Evolutionary conservation across 2,329 filamentous ascomycete genomes (phyloP), one percentile per base, ranked within the genome.

Genomic region (Knoxdaviesia capensis): DNA sequence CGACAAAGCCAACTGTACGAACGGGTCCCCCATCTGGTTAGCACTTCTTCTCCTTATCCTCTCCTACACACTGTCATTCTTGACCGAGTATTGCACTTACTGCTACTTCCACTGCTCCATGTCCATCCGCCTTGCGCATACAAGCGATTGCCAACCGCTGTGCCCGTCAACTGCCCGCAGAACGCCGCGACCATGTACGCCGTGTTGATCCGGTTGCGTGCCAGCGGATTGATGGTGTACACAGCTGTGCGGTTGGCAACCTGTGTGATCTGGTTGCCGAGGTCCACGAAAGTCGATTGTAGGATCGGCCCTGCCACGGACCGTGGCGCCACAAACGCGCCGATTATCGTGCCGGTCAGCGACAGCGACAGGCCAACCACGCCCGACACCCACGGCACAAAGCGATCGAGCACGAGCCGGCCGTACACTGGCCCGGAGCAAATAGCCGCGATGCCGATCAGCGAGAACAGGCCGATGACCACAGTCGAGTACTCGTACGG

Each of bases 121-220:
- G 52, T 57, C 68, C 68, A 71, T 0, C 68, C 68, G 1, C 68
- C 67, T 31, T 59, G 50, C 0, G 66, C 66, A 44, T 69, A 71
- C 2, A 71, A 52, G 11, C 61, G 56, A 46, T 70, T 71, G 0
- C 71, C 71, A 5, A 71, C 70, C 1, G 70, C 64, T 0, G 75
- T 78, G 0, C 82, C 82, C 2, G 76, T 77, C 39, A 90, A 50
- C 60, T 90, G 83, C 0, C 83, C 83, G 31, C 69, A 74, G 51
- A 88, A 88, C 0, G 72, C 74, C 6, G 69, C 66, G 0, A 86
- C 67, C 83, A 88, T 90, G 52, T 85, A 90, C 1, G 77, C 80
- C 0, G 82, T 86, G 53, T 90, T 90, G 29, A 88, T 69, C 4
- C 83, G 60, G 56, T 86, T 90, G 5, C 80, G 61, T 0, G 77